phyloP scores from a whole-genome alignment of 768 basidiomycete species.

The Chalciporus sphaerocephalus region DNA sequence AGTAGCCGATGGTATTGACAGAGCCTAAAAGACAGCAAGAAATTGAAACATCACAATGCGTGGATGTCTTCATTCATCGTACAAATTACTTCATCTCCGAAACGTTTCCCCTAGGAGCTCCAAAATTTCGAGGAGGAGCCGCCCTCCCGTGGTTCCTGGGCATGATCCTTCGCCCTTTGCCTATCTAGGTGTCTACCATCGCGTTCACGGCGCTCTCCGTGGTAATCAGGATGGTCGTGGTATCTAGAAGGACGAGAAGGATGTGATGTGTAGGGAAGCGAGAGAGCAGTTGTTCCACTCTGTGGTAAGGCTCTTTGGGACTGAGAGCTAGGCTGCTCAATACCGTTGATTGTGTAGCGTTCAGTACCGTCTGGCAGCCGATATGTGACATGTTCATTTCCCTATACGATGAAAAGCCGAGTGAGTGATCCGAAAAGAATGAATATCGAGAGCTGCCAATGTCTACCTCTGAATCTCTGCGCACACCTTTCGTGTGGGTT shows the following conservation, averaged over 20 bases:
- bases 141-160: neutral
- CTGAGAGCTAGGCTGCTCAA: constrained; percentile 36
- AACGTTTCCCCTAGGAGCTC: constrained; percentile 8
- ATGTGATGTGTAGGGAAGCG: constrained; percentile 20
- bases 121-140: constrained; percentile 11
- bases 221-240: constrained; percentile 8
- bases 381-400: constrained; percentile 69
- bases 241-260: constrained; percentile 20
- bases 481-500: constrained; percentile 53
- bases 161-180: neutral
- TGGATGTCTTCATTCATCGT: neutral
- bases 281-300: constrained; percentile 4
- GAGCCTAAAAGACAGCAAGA: neutral
- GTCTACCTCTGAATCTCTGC: constrained; percentile 56
- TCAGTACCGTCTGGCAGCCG: constrained; percentile 65
- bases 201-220: constrained; percentile 12
- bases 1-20: neutral
- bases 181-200: constrained; percentile 5
- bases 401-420: constrained; percentile 39
- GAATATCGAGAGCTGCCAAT: neutral
- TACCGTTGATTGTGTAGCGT: constrained; percentile 63
- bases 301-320: constrained; percentile 12
- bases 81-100: neutral
- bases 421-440: neutral
- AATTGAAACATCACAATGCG: neutral